Evolutionary conservation across 352 stramenopile genomes (phyloP), one percentile per base, ranked within the genome.

Genomic region (Labyrinthula sp.): DNA sequence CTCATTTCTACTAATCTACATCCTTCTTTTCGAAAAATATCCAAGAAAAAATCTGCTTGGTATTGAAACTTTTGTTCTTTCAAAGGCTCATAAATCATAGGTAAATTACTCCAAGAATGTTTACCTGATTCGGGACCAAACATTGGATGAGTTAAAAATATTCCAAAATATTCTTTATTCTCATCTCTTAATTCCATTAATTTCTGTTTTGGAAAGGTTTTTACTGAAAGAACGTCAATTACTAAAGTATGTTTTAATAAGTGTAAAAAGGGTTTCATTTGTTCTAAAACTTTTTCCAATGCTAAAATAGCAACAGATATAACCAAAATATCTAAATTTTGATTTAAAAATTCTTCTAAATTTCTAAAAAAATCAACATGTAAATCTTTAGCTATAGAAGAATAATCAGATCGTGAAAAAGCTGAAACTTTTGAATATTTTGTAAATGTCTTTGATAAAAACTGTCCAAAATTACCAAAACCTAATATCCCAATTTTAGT

Each of bases 121-220:
- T 87, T 89, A 34, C 82, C 84, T 38, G 69, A 87, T 62, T 94
- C 85, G 0, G 84, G 82, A 29, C 86, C 86, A 64, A 95, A 95
- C 86, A 96, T 96, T 1, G 86, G 86, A 65, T 96, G 86, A 10
- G 86, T 94, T 49, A 82, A 94, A 25, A 96, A 60, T 25, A 96
- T 54, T 12, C 12, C 28, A 33, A 33, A 12, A 12, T 82, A n/a
- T 45, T 88, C 82, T 39, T 69, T 75, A 50, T 75, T 75, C 30
- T 64, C 46, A 1, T 83, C 83, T 10, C 93, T 54, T n/a, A 76
- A 46, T 25, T 84, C 61, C 29, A 93, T 68, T 64, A 96, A 50
- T 28, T 89, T 72, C 49, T 87, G 64, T 57, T 90, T 87, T 22
- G 87, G 65, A 64, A 95, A 82, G 33, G 86, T 88, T 62, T 96